phyloP scores from a whole-genome alignment of 1,284 basidiomycete species.

The Ceratobasidium sp. region DNA sequence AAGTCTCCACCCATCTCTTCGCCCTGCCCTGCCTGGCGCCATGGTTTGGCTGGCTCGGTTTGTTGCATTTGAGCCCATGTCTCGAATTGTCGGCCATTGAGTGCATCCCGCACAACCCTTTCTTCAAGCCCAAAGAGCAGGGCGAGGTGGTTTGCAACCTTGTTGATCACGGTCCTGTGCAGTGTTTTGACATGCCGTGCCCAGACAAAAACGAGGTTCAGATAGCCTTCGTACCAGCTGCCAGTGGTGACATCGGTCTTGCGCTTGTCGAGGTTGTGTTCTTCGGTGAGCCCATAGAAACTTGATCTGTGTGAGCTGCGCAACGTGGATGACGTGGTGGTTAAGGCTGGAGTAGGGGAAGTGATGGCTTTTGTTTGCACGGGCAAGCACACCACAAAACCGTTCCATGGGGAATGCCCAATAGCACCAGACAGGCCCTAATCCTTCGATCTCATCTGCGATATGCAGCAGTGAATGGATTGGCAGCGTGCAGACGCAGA shows the following conservation, averaged over 20 bases:
- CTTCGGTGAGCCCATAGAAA: constrained; percentile 45
- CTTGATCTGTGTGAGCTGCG: constrained; percentile 48
- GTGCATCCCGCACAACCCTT: too few relatives aligned
- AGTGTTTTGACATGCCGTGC: too few relatives aligned
- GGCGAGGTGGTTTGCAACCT: too few relatives aligned
- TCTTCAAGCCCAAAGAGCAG: too few relatives aligned
- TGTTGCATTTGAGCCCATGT: too few relatives aligned
- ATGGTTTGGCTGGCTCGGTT: too few relatives aligned
- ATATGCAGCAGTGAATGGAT: constrained; percentile 57
- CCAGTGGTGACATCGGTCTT: constrained; percentile 8
- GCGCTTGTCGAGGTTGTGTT: constrained; percentile 38
- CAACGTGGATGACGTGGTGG: constrained; percentile 46
- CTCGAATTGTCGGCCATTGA: too few relatives aligned
- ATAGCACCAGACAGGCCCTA: constrained; percentile 56
- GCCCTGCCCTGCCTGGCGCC: too few relatives aligned
- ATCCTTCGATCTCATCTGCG: constrained; percentile 50
- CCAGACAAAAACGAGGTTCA: neutral
- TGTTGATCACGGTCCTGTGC: too few relatives aligned
- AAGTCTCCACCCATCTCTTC: too few relatives aligned
- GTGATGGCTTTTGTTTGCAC: constrained; percentile 47
- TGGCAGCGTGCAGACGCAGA: constrained; percentile 54
- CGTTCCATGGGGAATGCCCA: constrained; percentile 57
- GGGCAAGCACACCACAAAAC: constrained; percentile 48
- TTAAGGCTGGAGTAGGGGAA: constrained; percentile 50
- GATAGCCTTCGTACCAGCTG: neutral